Evolutionary conservation across 1,284 basidiomycete genomes (phyloP).

Genomic region (Leccinum angustisporum): DNA sequence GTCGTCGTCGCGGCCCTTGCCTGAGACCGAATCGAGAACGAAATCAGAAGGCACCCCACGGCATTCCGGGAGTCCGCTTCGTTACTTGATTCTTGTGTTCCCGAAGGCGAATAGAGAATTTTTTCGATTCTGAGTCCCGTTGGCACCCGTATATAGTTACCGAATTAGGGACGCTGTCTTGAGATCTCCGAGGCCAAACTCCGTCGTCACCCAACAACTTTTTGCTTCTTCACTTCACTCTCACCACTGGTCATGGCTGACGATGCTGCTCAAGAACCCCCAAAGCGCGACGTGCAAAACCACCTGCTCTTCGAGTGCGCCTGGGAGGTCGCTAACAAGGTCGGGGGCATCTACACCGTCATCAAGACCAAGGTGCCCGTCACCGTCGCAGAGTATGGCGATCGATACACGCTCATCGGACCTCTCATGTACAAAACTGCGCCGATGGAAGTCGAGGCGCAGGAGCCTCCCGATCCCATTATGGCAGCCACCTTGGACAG

Average conservation of each 20-base stretch:
- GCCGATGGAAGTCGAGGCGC: slow-evolving; percentile 96
- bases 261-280: slow-evolving; percentile 19
- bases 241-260: slow-evolving; percentile 25
- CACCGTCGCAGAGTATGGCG: slow-evolving; percentile 90
- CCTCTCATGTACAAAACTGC: slow-evolving; percentile 96
- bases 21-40: slow-evolving; percentile 7
- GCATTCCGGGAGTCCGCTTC: not conserved
- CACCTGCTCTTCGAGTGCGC: slow-evolving; percentile 87
- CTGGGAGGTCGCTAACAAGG: slow-evolving; percentile 96
- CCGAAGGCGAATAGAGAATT: not conserved
- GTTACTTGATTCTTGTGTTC: not conserved
- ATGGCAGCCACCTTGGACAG: slow-evolving; percentile 68
- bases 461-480: slow-evolving; percentile 79
- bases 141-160: slow-evolving; percentile 18
- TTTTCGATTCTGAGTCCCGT: not conserved
- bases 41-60: not conserved
- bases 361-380: slow-evolving; percentile 99
- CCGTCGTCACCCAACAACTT: not conserved
- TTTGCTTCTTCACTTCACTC: slow-evolving; percentile 1
- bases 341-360: slow-evolving; percentile 99
- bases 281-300: slow-evolving; percentile 73
- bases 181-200: slow-evolving; percentile 16
- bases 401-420: slow-evolving; percentile 92
- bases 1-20: slow-evolving; percentile 36
- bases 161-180: slow-evolving; percentile 14